These are phyloP conservation scores for Fraxinus platypoda DNA, from an alignment of 305 asterid genomes.

Conservation along the genomic window DNA sequence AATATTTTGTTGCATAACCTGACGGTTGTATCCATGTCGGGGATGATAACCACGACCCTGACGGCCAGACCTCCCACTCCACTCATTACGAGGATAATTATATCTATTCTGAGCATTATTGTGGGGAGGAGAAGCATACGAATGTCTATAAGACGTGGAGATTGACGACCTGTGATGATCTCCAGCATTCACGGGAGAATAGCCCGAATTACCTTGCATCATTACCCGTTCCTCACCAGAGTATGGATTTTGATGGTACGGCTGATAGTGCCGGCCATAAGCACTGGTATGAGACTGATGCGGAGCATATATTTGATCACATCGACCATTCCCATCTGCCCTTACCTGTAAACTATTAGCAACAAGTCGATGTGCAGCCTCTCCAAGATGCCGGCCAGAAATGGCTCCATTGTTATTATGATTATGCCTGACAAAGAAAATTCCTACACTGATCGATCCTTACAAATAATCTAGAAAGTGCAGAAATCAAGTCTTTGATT, in stretches of 20 bases:
- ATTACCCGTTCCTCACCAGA: constrained; percentile 33
- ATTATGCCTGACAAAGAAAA: constrained; percentile 42
- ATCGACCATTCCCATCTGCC: constrained; percentile 34
- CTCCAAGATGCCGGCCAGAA: constrained; percentile 81
- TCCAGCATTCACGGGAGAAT: constrained; percentile 35
- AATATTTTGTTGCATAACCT: constrained; percentile 33
- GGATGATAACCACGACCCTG: constrained; percentile 29
- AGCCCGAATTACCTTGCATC: constrained; percentile 29
- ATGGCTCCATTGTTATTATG: constrained; percentile 44
- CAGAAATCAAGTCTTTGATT: background rate
- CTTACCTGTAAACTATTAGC: constrained; percentile 60
- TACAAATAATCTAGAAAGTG: constrained; percentile 6
- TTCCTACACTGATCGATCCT: constrained; percentile 6
- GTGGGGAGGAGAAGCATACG: constrained; percentile 38
- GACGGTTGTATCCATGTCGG: constrained; percentile 41
- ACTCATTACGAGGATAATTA: constrained; percentile 31
- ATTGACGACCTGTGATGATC: constrained; percentile 38
- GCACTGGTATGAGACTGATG: constrained; percentile 39
- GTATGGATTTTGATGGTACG: constrained; percentile 37
- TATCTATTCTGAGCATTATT: constrained; percentile 33
- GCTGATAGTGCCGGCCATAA: constrained; percentile 31
- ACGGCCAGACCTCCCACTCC: constrained; percentile 24
- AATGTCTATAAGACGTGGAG: constrained; percentile 39
- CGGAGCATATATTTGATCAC: constrained; percentile 35
- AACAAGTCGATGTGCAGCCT: constrained; percentile 85